Evolutionary conservation across 1,284 basidiomycete species (phyloP).

Genomic region (Austroboletus rostrupii): DNA sequence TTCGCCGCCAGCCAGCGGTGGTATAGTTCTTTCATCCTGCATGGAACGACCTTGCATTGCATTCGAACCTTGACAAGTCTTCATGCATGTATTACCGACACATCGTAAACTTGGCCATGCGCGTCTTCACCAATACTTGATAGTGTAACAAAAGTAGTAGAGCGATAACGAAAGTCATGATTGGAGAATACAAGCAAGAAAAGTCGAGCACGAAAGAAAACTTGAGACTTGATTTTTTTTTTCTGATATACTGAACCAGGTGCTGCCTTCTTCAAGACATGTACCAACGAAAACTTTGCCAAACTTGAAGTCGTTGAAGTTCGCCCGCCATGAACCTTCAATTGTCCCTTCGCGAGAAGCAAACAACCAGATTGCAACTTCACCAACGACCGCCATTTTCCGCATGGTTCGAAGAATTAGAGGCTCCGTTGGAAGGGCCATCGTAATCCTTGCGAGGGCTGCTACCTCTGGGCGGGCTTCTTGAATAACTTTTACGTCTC

Average conservation of each 20-base stretch:
- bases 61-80: slow-evolving; percentile 26
- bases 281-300: slow-evolving; percentile 35
- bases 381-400: slow-evolving; percentile 46
- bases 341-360: slow-evolving; percentile 31
- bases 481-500: slow-evolving; percentile 70
- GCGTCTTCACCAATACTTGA: slow-evolving; percentile 38
- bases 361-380: slow-evolving; percentile 27
- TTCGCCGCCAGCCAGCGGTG: slow-evolving; percentile 10
- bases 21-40: slow-evolving; percentile 13
- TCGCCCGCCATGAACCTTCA: slow-evolving; percentile 35
- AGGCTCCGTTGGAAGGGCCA: slow-evolving; percentile 32
- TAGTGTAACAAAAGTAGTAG: slow-evolving; percentile 39
- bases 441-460: slow-evolving; percentile 65
- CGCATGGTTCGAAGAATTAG: slow-evolving; percentile 30
- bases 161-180: slow-evolving; percentile 36
- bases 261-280: slow-evolving; percentile 34
- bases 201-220: slow-evolving; percentile 35
- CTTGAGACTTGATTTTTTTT: slow-evolving; percentile 47
- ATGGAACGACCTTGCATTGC: slow-evolving; percentile 17
- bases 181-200: slow-evolving; percentile 34
- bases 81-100: slow-evolving; percentile 35
- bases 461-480: slow-evolving; percentile 72
- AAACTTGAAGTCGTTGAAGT: slow-evolving; percentile 30
- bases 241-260: slow-evolving; percentile 38
- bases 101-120: slow-evolving; percentile 35